Evolutionary conservation across 2,329 filamentous ascomycete genomes (phyloP).

Genomic region (Drechslera avenae): DNA sequence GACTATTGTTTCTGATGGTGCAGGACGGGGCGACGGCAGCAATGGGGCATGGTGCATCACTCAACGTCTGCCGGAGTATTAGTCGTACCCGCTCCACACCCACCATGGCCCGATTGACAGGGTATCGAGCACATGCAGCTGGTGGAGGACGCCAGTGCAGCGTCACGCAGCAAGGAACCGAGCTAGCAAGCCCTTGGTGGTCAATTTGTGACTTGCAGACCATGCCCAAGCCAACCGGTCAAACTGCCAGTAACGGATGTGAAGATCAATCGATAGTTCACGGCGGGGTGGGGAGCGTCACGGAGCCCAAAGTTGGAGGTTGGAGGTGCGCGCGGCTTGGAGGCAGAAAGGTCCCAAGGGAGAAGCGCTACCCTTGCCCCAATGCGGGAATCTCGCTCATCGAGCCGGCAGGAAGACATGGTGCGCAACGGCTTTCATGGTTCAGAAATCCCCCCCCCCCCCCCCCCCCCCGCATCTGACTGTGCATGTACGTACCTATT

Average conservation of each 20-base stretch:
- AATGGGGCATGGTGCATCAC: slow-evolving; percentile 6
- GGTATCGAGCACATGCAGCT: slow-evolving; percentile 12
- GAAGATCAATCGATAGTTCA: not conserved
- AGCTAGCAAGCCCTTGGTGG: slow-evolving; percentile 6
- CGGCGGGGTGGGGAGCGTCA: not conserved
- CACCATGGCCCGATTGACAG: slow-evolving; percentile 5
- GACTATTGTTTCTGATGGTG: slow-evolving; percentile 3
- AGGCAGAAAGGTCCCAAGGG: too few relatives aligned
- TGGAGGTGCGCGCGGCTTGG: too few relatives aligned
- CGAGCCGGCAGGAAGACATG: not conserved
- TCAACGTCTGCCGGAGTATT: slow-evolving; percentile 18
- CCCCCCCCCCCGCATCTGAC: not conserved
- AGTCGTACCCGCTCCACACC: slow-evolving; percentile 13
- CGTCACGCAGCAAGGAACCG: slow-evolving; percentile 12
- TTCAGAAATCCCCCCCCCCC: too few relatives aligned
- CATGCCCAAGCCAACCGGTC: slow-evolving; percentile 1
- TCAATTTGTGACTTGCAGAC: slow-evolving; percentile 1
- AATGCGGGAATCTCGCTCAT: not conserved
- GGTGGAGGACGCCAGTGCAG: slow-evolving; percentile 7
- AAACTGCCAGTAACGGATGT: not conserved
- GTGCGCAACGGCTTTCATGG: not conserved
- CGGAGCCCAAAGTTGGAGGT: too few relatives aligned
- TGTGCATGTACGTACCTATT: not conserved
- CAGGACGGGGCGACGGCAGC: slow-evolving; percentile 9
- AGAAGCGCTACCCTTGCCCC: too few relatives aligned